Evolutionary conservation across 108 stramenopile species (phyloP), one percentile per base, ranked within the genome.

Genomic region (Nannochloropsis salina): DNA sequence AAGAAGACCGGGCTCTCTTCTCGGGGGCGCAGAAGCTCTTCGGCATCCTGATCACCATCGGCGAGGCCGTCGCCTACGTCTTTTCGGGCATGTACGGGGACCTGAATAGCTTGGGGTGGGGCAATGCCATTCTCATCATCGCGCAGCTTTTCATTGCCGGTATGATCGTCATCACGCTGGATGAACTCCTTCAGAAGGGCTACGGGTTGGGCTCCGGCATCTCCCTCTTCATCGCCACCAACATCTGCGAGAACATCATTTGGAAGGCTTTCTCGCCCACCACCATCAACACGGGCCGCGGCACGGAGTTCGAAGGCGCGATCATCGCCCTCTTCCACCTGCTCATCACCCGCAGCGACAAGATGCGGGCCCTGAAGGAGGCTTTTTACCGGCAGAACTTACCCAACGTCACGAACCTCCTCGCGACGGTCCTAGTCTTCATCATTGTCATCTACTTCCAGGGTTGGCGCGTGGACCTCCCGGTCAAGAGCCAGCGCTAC

Each of bases 251-350:
- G 93, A 97, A 93, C 83, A 97, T 98, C 85, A 94, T 98, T 43
- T 98, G 99, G 98, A 98, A 99, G 93, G 96, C 97, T 22, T 98
- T 99, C 93, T 93, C 93, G 83, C 99, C 99, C 41, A 98, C 98
- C 42, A 99, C 99, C 83, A 96, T 99, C 92, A 99, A 99, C 94
- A 98, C 97, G 83, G 99, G 99, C 74, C 94, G 95, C 81, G 99
- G 98, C 82, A 97, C 99, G 42, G 97, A 99, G 93, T 98, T 99
- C 90, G 97, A 99, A 90, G 99, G 99, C 41, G 99, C 99, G 85
- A 93, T 99, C 86, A 96, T 99, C 88, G 98, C 99, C 9, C 91
- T 98, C 79, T 96, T 98, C 93, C 99, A 99, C 91, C 92, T 98
- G 9, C 86, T 98, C 86, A 95, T 98, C 88, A 98, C 97, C 42